Evolutionary conservation across 1,139 yeast species (phyloP).

Genomic region (Geotrichum cucujoidarum): DNA sequence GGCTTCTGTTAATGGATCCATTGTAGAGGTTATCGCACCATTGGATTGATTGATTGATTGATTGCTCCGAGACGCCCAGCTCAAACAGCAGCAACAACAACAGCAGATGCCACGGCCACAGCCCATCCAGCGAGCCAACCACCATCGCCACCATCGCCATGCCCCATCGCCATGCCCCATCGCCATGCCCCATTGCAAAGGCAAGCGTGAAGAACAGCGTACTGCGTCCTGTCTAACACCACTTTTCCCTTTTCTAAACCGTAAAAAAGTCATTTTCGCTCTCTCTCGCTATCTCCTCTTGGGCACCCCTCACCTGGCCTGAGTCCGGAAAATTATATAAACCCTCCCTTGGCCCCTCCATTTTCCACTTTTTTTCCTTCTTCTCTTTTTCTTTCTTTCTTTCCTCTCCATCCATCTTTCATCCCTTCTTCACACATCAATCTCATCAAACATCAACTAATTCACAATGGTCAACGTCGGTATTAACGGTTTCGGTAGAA

Average conservation of each 20-base stretch:
- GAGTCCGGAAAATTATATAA: slow-evolving; percentile 12
- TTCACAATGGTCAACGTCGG: slow-evolving; percentile 49
- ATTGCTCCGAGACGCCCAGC: too few species aligned
- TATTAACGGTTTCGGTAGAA: slow-evolving; percentile 88
- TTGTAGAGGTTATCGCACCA: too few species aligned
- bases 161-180: too few species aligned
- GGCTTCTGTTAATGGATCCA: too few species aligned
- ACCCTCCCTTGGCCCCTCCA: slow-evolving; percentile 13
- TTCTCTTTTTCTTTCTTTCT: slow-evolving; percentile 3
- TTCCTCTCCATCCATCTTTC: slow-evolving; percentile 2
- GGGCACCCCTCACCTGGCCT: slow-evolving; percentile 1
- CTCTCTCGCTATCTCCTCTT: not conserved
- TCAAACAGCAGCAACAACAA: too few species aligned
- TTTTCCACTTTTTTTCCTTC: slow-evolving; percentile 1
- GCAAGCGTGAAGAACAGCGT: not conserved
- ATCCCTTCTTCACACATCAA: slow-evolving; percentile 1
- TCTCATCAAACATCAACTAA: not conserved
- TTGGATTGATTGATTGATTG: too few species aligned
- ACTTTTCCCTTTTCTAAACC: not conserved
- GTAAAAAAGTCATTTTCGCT: not conserved
- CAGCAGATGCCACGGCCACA: too few species aligned
- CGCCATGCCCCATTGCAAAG: not conserved
- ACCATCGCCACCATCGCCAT: too few species aligned
- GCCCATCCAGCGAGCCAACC: too few species aligned
- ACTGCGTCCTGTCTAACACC: not conserved